A percentile compares a stretch with the other conserved stretches of the same genome.
Evolutionary conservation across 192 early-diverging fungal species (phyloP).

Genomic region (Dimargaris xerosporica): DNA sequence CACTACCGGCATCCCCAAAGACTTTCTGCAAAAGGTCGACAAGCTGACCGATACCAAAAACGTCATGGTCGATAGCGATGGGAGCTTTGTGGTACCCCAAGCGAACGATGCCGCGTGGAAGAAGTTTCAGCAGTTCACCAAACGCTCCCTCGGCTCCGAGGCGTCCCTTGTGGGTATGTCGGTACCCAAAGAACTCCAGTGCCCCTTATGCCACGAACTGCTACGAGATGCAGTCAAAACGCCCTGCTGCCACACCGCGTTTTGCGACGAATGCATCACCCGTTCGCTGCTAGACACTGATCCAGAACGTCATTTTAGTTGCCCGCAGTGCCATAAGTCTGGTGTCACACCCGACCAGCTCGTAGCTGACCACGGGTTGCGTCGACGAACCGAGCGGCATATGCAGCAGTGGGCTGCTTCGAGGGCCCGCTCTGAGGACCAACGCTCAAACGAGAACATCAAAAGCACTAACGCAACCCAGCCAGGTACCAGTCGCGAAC

Average conservation of each 20-base stretch:
- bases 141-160: conserved; percentile 35
- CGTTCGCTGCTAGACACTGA: conserved; percentile 39
- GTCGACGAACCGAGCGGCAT: conserved; percentile 3
- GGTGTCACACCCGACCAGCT: conserved; percentile 3
- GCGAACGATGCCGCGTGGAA: conserved; percentile 75
- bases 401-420: conserved; percentile 9
- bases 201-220: conserved; percentile 55
- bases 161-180: conserved; percentile 55
- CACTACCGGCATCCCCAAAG: conserved; percentile 90
- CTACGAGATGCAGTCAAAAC: conserved; percentile 67
- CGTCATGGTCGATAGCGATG: conserved; percentile 81
- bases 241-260: conserved; percentile 76
- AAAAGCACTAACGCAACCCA: background rate
- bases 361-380: background rate
- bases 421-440: background rate
- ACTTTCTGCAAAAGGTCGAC: conserved; percentile 77
- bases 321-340: conserved; percentile 18
- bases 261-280: conserved; percentile 86
- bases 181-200: conserved; percentile 61
- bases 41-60: conserved; percentile 48
- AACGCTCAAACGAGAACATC: too few species aligned
- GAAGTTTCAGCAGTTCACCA: conserved; percentile 40
- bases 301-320: conserved; percentile 15
- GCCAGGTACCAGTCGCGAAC: background rate
- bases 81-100: conserved; percentile 74